A percentile compares a stretch with the other conserved stretches of the same genome.
Evolutionary conservation across 331 rosid species (phyloP).

Genomic region (Stylosanthes scabra): DNA sequence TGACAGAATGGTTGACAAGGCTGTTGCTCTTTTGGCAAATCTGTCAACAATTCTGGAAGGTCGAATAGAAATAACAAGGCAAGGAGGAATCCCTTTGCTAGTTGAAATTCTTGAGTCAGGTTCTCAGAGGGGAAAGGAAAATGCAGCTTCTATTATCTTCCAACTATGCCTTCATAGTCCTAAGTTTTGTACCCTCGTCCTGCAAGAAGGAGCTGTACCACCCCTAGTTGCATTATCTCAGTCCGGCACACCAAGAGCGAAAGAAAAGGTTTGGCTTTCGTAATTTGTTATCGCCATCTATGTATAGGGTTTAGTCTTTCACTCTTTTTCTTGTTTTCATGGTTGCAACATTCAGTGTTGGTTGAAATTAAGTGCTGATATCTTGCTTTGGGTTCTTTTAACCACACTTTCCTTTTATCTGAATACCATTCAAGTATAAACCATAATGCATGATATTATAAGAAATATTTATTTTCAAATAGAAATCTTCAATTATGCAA

Average conservation of each 20-base stretch:
- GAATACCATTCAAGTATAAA: constrained; percentile 13
- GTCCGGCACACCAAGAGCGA: constrained; percentile 89
- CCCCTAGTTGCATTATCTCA: constrained; percentile 92
- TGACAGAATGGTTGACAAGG: constrained; percentile 87
- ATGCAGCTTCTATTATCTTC: constrained; percentile 81
- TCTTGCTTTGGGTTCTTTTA: constrained; percentile 8
- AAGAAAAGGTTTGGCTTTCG: constrained; percentile 75
- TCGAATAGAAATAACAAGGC: constrained; percentile 63
- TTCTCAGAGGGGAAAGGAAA: constrained; percentile 92
- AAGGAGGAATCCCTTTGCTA: constrained; percentile 81
- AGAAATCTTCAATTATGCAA: constrained; percentile 2
- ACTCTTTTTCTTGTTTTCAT: neutral
- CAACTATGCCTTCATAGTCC: constrained; percentile 85
- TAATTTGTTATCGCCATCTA: constrained; percentile 18
- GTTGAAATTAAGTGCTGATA: constrained; percentile 31
- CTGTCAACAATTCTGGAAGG: constrained; percentile 89
- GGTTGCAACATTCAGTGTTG: neutral
- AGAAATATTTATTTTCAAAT: constrained; percentile 1
- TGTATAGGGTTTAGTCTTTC: neutral
- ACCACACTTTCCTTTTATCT: constrained; percentile 1
- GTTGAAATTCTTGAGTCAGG: constrained; percentile 89
- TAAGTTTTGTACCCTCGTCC: constrained; percentile 81
- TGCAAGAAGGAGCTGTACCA: constrained; percentile 99
- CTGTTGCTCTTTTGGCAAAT: constrained; percentile 89
- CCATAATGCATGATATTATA: neutral